These are phyloP conservation scores for Trichoderma afroharzianum DNA, from an alignment of 2,329 filamentous ascomycete species.

Conservation along the genomic window DNA sequence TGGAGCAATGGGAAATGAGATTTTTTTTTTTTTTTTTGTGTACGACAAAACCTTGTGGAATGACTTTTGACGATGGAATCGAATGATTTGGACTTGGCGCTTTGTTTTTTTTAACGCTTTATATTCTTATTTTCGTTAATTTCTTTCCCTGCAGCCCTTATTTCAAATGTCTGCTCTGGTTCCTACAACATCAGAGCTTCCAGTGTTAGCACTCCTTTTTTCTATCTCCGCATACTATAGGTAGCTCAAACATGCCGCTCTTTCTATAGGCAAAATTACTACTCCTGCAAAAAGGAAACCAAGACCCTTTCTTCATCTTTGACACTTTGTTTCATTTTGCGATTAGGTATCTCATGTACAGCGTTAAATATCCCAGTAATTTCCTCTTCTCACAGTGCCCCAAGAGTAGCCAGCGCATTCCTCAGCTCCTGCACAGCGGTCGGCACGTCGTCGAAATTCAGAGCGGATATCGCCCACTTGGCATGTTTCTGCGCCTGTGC, in stretches of 20 bases:
- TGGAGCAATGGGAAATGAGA: constrained; percentile 4
- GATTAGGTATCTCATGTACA: neutral
- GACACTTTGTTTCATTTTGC: neutral
- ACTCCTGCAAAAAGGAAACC: neutral
- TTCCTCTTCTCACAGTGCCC: constrained; percentile 43
- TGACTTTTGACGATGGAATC: constrained; percentile 15
- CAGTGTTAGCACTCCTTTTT: neutral
- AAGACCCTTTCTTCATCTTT: neutral
- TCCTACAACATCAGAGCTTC: neutral
- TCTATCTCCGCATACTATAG: constrained; percentile 2
- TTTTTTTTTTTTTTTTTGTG: neutral
- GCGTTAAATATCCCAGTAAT: neutral
- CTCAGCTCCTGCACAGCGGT: constrained; percentile 85
- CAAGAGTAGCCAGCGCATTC: constrained; percentile 67
- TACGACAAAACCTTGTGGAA: neutral
- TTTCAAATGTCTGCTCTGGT: neutral
- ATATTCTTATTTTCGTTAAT: neutral
- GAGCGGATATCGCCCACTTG: constrained; percentile 91
- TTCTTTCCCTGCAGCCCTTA: neutral
- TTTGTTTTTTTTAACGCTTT: neutral
- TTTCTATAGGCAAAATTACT: neutral
- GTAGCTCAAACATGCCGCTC: constrained; percentile 2
- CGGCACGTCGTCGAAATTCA: constrained; percentile 93
- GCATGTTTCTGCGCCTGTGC: constrained; percentile 88
- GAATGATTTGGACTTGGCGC: constrained; percentile 1